A percentile compares a stretch with the other conserved stretches of the same genome.
These are phyloP conservation scores for Starmera caribaea DNA, from an alignment of 805 yeast genomes.

Conservation along the genomic window DNA sequence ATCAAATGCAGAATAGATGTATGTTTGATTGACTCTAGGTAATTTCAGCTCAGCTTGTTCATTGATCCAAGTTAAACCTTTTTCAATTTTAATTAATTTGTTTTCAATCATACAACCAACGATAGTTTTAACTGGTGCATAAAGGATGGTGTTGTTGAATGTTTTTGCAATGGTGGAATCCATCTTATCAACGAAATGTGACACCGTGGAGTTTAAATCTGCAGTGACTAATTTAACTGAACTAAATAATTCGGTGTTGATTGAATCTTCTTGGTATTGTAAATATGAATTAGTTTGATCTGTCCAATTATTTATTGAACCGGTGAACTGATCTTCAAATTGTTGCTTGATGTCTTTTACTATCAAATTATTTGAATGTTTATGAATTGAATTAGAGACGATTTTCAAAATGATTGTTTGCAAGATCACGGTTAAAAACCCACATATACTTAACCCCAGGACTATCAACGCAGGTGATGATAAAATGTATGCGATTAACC, in stretches of 20 bases:
- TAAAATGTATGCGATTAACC: constrained; percentile 34
- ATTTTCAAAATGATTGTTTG: constrained; percentile 40
- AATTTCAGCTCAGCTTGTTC: constrained; percentile 47
- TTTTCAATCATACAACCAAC: constrained; percentile 75
- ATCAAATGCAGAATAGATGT: constrained; percentile 15
- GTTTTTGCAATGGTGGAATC: constrained; percentile 46
- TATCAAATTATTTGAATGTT: constrained; percentile 7
- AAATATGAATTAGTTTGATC: constrained; percentile 47
- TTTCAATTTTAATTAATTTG: constrained; percentile 54
- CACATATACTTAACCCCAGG: constrained; percentile 46
- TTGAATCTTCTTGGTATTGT: constrained; percentile 30
- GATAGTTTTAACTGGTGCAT: constrained; percentile 51
- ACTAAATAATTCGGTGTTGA: constrained; percentile 61
- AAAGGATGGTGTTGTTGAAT: constrained; percentile 62
- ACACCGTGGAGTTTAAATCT: constrained; percentile 51
- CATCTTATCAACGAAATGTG: constrained; percentile 46
- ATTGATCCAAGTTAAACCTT: constrained; percentile 74
- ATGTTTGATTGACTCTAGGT: constrained; percentile 37
- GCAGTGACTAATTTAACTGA: constrained; percentile 50
- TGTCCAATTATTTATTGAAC: constrained; percentile 39
- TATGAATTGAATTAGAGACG: constrained; percentile 12
- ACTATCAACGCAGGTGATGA: constrained; percentile 42
- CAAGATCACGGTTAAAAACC: constrained; percentile 40
- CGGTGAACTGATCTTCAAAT: constrained; percentile 16
- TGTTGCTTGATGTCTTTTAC: constrained; percentile 3